Percentiles rank a stretch among this genome's conserved stretches.
These are phyloP conservation scores for Chlamydomonas sp. DNA, from an alignment of 139 green algal genomes.

Conservation along the genomic window DNA sequence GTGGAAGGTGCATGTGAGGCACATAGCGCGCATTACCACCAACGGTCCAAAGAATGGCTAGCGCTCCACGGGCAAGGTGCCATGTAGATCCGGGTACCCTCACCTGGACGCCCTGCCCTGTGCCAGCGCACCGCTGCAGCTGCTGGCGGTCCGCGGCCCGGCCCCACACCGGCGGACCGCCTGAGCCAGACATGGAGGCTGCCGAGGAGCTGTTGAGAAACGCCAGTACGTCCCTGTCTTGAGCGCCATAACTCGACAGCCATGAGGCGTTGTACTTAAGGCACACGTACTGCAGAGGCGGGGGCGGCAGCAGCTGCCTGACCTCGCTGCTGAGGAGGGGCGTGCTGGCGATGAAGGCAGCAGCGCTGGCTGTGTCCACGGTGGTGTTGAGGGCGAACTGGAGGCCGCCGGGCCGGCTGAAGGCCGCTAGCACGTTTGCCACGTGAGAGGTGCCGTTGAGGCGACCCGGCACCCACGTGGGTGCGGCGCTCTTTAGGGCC, in stretches of 20 bases:
- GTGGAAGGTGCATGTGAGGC: no score
- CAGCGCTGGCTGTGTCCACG: background rate
- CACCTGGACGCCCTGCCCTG: no score
- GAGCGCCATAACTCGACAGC: background rate
- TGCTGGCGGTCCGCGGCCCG: no score
- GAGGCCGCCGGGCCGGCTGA: background rate
- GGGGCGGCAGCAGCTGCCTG: background rate
- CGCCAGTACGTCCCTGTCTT: no score
- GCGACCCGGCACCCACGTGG: background rate
- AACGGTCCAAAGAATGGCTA: no score
- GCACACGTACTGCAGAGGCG: background rate
- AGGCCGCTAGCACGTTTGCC: background rate
- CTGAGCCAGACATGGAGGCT: no score
- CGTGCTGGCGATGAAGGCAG: background rate
- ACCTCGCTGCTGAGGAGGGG: background rate
- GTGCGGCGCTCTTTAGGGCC: background rate
- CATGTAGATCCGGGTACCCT: no score
- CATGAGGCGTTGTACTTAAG: background rate
- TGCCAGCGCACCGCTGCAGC: no score
- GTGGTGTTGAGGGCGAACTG: background rate
- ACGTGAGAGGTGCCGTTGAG: background rate
- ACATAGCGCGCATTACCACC: no score
- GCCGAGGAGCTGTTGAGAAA: no score
- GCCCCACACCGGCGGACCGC: no score
- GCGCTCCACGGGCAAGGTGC: no score